Evolutionary conservation across 2,329 filamentous ascomycete species (phyloP), one percentile per base, ranked within the genome.

Genomic region (Penicillium glabrum): DNA sequence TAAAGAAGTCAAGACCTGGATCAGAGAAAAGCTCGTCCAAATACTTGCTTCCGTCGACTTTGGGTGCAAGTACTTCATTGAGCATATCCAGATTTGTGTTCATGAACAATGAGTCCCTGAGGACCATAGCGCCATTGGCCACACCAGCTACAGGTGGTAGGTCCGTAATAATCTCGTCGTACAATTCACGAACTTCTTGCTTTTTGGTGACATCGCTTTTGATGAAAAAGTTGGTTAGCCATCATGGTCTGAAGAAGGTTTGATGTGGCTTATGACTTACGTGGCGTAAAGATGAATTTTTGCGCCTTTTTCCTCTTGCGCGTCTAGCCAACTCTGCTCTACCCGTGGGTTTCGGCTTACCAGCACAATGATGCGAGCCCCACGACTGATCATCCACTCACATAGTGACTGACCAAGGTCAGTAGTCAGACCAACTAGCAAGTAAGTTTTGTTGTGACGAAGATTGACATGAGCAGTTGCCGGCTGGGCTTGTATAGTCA

Each of bases 341-440:
- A 41, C 19, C 39, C 14, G 47, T 47, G 33, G 26, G 5, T 33
- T 26, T 39, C 24, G 10, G 19, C 46, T 26, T 21, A 11, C 14
- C 6, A 54, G 26, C 13, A 50, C 46, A 14, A 54, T 29, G 21
- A 13, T 33, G 5, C 37, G 52, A 33, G 46, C 52, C 11, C 52
- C 52, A 10, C 33, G n/a, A 9, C n/a, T n/a, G 9, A 54, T 14
- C 46, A 54, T 49, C 52, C 52, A 54, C 13, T 26, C 24, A 27
- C 24, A 31, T 2, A 54, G 6, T 11, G 39, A 49, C 13, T 43
- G 26, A 7, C 52, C 52, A 3, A 54, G 14, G 19, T 49, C 52
- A 9, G 16, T 14, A 7, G 52, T 54, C 35, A 54, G 23, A 14
- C 52, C 52, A 21, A 35, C 23, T 24, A 54, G 39, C 10, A 49